Evolutionary conservation across 1,284 basidiomycete genomes (phyloP), one percentile per base, ranked within the genome.

Genomic region (Melanopsichium pennsylvanicum): DNA sequence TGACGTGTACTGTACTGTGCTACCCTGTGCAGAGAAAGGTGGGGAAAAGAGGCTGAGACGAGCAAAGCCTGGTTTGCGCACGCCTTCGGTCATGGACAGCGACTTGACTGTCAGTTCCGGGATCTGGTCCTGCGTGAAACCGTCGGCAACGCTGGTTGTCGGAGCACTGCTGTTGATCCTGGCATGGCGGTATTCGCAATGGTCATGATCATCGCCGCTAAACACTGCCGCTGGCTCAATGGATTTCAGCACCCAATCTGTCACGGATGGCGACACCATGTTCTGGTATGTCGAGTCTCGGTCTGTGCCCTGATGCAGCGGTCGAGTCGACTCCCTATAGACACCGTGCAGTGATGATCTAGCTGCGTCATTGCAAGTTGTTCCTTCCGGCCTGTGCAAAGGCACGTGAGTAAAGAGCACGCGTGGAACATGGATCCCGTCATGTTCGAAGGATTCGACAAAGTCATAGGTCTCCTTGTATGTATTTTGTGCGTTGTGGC

Each of bases 131-230:
- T 36, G 13, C 4, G 32, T 25, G 33, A 74, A 74, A 5, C 62
- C 70, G 18, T 55, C 37, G 0, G 60, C 70, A 1, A 21, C 18
- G 8, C 33, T 16, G 2, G 31, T 0, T 2, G 18, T 7, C 2
- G 39, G 22, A 2, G 37, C 22, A 12, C 21, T 38, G 29, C 19
- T 50, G 10, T 7, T 15, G 15, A 16, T 15, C 34, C 58, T 36
- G n/a, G 39, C n/a, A 45, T 78, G 75, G 3, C 70, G 47, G 22
- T 58, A 50, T 31, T 78, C 74, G 51, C 75, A 78, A 36, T 78
- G 74, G 35, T 78, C 74, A 47, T 78, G 75, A 37, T 78, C 74
- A 23, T 78, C 74, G 11, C 75, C 75, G 34, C 69, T 70, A 43
- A 78, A 78, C 0, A 78, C 60, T 0, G 58, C 52, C 16, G 56